phyloP scores from a whole-genome alignment of 2,329 filamentous ascomycete species.

The Exophiala viscosa region DNA sequence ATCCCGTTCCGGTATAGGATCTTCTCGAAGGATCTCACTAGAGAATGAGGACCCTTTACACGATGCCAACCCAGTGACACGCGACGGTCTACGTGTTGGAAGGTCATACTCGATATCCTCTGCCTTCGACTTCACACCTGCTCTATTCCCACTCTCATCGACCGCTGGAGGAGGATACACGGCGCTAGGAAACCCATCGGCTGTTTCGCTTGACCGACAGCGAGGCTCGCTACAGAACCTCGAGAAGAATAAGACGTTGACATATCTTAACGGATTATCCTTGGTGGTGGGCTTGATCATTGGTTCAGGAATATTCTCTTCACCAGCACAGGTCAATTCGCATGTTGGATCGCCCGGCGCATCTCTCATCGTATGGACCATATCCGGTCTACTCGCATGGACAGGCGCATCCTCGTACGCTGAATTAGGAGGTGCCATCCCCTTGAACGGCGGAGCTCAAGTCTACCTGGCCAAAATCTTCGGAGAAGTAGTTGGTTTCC shows the following conservation, averaged over 20 bases:
- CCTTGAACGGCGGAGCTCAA: constrained; percentile 89
- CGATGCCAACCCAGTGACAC: constrained; percentile 47
- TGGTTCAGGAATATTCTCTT: constrained; percentile 93
- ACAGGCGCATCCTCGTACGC: constrained; percentile 94
- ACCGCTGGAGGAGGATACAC: constrained; percentile 73
- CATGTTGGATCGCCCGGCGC: constrained; percentile 90
- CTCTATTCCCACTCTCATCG: constrained; percentile 86
- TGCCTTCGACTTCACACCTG: constrained; percentile 91
- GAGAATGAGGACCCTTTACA: constrained; percentile 77
- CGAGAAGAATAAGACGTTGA: constrained; percentile 93
- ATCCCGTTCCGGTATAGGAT: constrained; percentile 77
- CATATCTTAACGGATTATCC: constrained; percentile 88
- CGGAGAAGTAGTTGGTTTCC: constrained; percentile 84
- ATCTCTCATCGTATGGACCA: constrained; percentile 82
- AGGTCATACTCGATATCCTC: constrained; percentile 88
- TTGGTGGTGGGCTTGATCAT: constrained; percentile 92
- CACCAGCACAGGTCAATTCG: constrained; percentile 84
- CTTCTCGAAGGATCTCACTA: constrained; percentile 86
- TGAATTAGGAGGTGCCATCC: constrained; percentile 91
- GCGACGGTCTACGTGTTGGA: constrained; percentile 44
- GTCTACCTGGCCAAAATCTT: constrained; percentile 95
- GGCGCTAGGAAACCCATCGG: constrained; percentile 73
- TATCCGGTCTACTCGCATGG: constrained; percentile 92
- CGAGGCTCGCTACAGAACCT: constrained; percentile 67
- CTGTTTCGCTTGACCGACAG: constrained; percentile 44